Evolutionary conservation across 495 filamentous ascomycete genomes (phyloP).

Genomic region (Aspergillus carlsbadensis): DNA sequence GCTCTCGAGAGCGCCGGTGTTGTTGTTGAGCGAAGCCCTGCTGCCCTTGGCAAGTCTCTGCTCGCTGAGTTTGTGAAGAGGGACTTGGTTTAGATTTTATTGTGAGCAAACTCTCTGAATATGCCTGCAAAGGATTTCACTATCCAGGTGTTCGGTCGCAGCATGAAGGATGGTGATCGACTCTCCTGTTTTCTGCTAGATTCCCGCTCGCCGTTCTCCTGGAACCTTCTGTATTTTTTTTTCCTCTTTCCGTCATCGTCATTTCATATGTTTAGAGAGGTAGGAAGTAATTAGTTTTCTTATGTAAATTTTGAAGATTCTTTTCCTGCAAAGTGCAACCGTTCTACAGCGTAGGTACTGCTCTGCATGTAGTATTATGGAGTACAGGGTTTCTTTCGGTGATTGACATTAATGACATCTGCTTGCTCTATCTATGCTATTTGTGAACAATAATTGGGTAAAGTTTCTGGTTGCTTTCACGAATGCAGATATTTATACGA

Average conservation of each 20-base stretch:
- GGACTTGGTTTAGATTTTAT: conserved; percentile 74
- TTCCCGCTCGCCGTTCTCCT: conserved; percentile 10
- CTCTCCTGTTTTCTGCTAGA: conserved; percentile 17
- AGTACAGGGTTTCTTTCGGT: too few species aligned
- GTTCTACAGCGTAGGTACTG: too few species aligned
- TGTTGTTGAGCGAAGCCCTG: conserved; percentile 93
- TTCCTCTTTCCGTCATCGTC: conserved; percentile 12
- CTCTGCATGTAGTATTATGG: too few species aligned
- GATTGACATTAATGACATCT: too few species aligned
- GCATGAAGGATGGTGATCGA: not conserved
- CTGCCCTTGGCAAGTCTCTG: conserved; percentile 84
- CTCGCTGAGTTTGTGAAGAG: conserved; percentile 93
- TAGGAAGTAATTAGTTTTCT: conserved; percentile 27
- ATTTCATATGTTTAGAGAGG: conserved; percentile 28
- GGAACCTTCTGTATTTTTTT: conserved; percentile 22
- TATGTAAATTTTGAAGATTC: conserved; percentile 22
- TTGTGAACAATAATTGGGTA: too few species aligned
- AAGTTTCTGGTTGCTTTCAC: too few species aligned
- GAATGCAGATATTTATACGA: too few species aligned
- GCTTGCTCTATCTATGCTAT: too few species aligned
- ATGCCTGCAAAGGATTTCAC: conserved; percentile 5
- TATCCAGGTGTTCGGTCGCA: not conserved
- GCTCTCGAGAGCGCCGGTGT: conserved; percentile 93
- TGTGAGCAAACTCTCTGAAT: not conserved
- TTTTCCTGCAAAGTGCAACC: too few species aligned